phyloP scores from a whole-genome alignment of 129 eudicot species.

The Flaveria trinervia region DNA sequence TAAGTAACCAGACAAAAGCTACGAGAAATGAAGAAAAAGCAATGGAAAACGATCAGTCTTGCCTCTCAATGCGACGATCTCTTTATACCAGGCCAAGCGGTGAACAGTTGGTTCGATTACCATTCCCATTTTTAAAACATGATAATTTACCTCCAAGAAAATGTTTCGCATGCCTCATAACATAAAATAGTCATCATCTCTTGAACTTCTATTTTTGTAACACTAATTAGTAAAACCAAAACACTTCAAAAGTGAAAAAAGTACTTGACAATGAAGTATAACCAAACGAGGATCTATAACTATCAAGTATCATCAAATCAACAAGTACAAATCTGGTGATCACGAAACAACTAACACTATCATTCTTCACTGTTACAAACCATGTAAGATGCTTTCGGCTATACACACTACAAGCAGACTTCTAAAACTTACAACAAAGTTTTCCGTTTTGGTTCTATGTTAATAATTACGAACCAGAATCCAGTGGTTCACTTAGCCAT shows the following conservation, averaged over 20 bases:
- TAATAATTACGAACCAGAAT: slow-evolving; percentile 34
- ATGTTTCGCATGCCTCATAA: too few species aligned
- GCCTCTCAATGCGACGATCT: too few species aligned
- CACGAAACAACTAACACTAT: slow-evolving; percentile 17
- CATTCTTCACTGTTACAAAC: slow-evolving; percentile 31
- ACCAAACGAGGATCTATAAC: slow-evolving; percentile 21
- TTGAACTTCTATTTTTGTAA: too few species aligned
- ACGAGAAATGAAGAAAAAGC: too few species aligned
- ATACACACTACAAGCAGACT: slow-evolving; percentile 51
- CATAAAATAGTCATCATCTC: background rate
- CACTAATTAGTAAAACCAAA: background rate
- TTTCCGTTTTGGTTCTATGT: slow-evolving; percentile 25
- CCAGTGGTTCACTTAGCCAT: slow-evolving; percentile 44
- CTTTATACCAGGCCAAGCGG: too few species aligned
- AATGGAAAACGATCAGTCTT: too few species aligned
- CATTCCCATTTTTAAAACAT: too few species aligned
- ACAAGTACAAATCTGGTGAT: slow-evolving; percentile 35
- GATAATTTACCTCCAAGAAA: too few species aligned
- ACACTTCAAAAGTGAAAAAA: background rate
- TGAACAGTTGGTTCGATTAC: too few species aligned
- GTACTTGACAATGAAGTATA: background rate
- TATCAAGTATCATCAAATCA: slow-evolving; percentile 27
- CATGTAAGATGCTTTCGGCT: slow-evolving; percentile 34
- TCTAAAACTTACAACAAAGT: slow-evolving; percentile 41
- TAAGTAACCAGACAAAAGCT: too few species aligned